Base-by-base conservation (phyloP, 2,329 filamentous ascomycete species). In the Fusarium sp. region DNA sequence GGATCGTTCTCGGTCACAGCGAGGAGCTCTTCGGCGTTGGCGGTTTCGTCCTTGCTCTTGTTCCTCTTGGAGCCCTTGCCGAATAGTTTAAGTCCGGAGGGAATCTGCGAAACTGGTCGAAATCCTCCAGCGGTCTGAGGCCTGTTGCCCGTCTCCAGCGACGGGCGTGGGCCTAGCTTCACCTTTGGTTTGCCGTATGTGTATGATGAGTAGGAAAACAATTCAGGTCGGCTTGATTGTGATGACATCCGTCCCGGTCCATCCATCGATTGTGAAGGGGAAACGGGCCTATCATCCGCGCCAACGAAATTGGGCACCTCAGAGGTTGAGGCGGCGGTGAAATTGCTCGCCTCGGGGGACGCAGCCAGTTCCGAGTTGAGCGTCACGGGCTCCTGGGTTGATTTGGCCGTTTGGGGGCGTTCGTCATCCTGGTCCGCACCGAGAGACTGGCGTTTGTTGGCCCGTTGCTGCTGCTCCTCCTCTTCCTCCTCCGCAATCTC, bases 401-500 rank as follows among this genome's bases (percentile, higher is more conserved):
- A 79, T 38, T 79, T 76, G 29, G 80, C 73, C 6, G 78, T 72
- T 38, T 79, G 71, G 13, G 79, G 73, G 25, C 76, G 70, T 20
- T 79, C 77, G 36, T 78, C 77, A 57, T 83, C 82, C 77, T 89
- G 84, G 40, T 83, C 82, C 77, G 88, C 86, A 22, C 87, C 85
- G 9, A 88, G 82, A 2, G 88, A 91, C 78, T 91, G 87, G 64
- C 90, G 86, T 78, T 91, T 92, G 47, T 84, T 85, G 31, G 90
- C 86, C n/a, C 81, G 81, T 73, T 89, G 84, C 69, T 92, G 84
- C 68, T 88, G 84, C 70, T 92, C 91, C 78, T 97, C 95, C 80
- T 97, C 95, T 63, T 93, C 94, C 84, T 97, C 94, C 84, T 98
- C 97, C n/a, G 93, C 92, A 81, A 98, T 98, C 84, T 97, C 96